phyloP scores from a whole-genome alignment of 345 rosid genomes.

The Eucalyptus microcorys region DNA sequence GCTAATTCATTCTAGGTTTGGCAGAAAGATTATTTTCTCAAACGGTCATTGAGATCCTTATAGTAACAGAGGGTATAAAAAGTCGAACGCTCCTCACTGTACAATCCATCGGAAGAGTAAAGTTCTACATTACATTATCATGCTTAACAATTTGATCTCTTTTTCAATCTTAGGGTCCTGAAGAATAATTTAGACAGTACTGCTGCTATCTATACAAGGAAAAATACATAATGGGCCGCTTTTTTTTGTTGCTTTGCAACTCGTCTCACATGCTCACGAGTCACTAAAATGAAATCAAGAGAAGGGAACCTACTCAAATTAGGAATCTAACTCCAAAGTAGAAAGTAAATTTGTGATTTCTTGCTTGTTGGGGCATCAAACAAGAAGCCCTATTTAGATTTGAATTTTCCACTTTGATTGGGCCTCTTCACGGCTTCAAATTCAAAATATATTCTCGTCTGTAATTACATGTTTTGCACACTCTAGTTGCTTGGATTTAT shows the following conservation, averaged over 20 bases:
- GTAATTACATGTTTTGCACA: neutral
- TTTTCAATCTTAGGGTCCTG: too few relatives aligned
- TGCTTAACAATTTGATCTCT: too few relatives aligned
- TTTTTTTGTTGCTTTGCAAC: too few relatives aligned
- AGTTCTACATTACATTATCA: neutral
- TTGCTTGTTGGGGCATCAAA: neutral
- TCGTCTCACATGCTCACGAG: too few relatives aligned
- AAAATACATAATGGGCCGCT: too few relatives aligned
- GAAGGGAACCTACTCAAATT: too few relatives aligned
- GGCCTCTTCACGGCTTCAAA: too few relatives aligned
- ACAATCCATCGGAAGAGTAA: neutral
- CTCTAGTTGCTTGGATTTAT: conserved; percentile 14
- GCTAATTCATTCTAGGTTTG: neutral
- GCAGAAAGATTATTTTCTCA: conserved; percentile 47
- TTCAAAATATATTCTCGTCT: too few relatives aligned
- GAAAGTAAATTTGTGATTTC: neutral
- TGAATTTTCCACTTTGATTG: neutral
- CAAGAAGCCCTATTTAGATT: neutral
- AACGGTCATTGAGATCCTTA: conserved; percentile 47
- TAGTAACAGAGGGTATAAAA: conserved; percentile 33
- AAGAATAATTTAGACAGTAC: too few relatives aligned
- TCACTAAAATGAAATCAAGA: too few relatives aligned
- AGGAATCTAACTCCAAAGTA: too few relatives aligned
- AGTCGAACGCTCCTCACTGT: neutral
- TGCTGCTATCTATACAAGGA: too few relatives aligned